Evolutionary conservation across 176 grass and related monocot genomes (phyloP).

Genomic region (Hordeum vulgare): DNA sequence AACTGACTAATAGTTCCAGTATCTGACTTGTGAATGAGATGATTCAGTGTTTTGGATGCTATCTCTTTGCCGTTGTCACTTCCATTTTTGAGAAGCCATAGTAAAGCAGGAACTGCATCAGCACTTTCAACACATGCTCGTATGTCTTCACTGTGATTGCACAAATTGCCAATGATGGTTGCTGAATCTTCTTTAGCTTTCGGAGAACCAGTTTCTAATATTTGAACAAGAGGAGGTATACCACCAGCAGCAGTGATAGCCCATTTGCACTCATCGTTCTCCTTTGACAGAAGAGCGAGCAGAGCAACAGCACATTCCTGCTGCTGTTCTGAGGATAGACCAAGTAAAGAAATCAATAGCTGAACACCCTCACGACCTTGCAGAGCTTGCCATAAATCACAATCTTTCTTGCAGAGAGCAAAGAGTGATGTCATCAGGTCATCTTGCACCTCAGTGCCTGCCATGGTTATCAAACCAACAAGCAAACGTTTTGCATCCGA

Average conservation of each 20-base stretch:
- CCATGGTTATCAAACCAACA: slow-evolving; percentile 97
- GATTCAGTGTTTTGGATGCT: slow-evolving; percentile 97
- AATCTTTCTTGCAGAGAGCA: slow-evolving; percentile 81
- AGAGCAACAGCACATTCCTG: slow-evolving; percentile 99
- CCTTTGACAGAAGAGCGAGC: slow-evolving; percentile 87
- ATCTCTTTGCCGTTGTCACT: slow-evolving; percentile 99
- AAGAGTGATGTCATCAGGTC: slow-evolving; percentile 91
- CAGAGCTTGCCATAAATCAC: slow-evolving; percentile 91
- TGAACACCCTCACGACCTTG: slow-evolving; percentile 99
- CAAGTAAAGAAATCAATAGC: slow-evolving; percentile 95
- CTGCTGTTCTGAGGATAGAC: slow-evolving; percentile 98
- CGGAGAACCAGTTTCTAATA: slow-evolving; percentile 91
- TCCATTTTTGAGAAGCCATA: slow-evolving; percentile 99
- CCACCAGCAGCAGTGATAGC: slow-evolving; percentile 98
- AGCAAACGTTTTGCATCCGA: slow-evolving; percentile 91
- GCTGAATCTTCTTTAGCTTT: slow-evolving; percentile 99
- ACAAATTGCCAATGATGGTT: slow-evolving; percentile 96
- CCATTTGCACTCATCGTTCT: slow-evolving; percentile 99
- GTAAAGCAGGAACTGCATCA: slow-evolving; percentile 96
- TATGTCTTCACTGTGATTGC: slow-evolving; percentile 99
- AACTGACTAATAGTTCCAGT: slow-evolving; percentile 97
- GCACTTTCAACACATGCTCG: slow-evolving; percentile 98
- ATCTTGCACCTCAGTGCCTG: slow-evolving; percentile 84
- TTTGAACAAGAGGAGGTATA: slow-evolving; percentile 99
- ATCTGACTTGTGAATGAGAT: slow-evolving; percentile 98